Base-by-base conservation (phyloP, 495 filamentous ascomycete genomes). In the Xylaria bambusicola region DNA sequence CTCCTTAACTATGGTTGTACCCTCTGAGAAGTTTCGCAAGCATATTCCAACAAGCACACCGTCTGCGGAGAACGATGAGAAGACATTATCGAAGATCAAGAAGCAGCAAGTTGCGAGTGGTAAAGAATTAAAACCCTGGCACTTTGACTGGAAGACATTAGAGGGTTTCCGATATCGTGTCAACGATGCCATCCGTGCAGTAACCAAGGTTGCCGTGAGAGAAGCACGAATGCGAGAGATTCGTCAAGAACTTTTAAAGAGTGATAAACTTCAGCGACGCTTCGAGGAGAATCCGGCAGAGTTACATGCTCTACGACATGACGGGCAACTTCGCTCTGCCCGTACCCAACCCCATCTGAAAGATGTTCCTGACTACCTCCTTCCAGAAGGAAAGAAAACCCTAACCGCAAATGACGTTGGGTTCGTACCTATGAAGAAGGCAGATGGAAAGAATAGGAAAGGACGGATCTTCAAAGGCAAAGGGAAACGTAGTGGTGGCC, bases 231-330 rank as follows among this genome's bases (percentile, higher is more conserved):
- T 88, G 2, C 84, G 87, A 38, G 94, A 99, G 70, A 81, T 99
- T 52, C 82, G 89, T 18, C 86, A 92, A 69, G 95, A 98, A 69
- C 78, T 99, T 27, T 77, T 97, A 58, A 92, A 93, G 71, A 92
- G 87, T 64, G 93, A 97, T 71, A 97, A 95, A 68, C 74, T 98
- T 55, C 93, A 93, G 74, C 82, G 94, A 57, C 91, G 96, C 75
- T 98, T 97, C 67, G 94, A 98, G 68, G 94, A 99, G 73, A 97
- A 98, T 71, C 94, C 94, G 0, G 85, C 86, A 7, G 93, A 97
- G 67, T 75, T 97, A 41, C 81, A 86, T 20, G 89, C 94, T 69
- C 78, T 99, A 51, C 81, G 94, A 26, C 94, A 99, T 68, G 95
- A 99, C 70, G 88, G 86, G 9, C 94, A 97, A 72, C 74, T 94